Evolutionary conservation across 1,284 basidiomycete genomes (phyloP).

Genomic region (Cystobasidium slooffiae): DNA sequence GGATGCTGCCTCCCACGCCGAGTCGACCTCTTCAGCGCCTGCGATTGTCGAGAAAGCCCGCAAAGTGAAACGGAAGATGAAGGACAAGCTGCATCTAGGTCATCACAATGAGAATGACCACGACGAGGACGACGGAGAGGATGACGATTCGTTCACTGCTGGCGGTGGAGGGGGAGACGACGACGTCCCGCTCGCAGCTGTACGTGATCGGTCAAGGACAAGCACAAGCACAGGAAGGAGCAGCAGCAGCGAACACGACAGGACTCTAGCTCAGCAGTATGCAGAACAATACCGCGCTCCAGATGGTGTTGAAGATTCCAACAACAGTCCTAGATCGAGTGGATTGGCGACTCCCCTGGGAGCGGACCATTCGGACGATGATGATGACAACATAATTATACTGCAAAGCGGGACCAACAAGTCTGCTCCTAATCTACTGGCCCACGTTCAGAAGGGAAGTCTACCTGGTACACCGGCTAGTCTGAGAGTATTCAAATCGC

Average conservation of each 20-base stretch:
- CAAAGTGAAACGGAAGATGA: constrained; percentile 27
- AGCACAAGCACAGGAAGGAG: neutral
- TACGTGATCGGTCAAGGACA: constrained; percentile 31
- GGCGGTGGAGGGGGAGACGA: constrained; percentile 2
- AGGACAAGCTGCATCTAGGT: constrained; percentile 30
- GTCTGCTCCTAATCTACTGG: constrained; percentile 3
- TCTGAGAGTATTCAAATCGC: constrained; percentile 10
- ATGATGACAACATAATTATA: constrained; percentile 28
- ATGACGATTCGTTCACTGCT: neutral
- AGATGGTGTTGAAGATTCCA: neutral
- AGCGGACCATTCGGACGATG: constrained; percentile 17
- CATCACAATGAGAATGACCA: constrained; percentile 9
- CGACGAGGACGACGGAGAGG: constrained; percentile 27
- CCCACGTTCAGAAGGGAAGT: neutral
- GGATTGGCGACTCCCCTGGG: neutral
- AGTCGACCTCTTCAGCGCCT: constrained; percentile 20
- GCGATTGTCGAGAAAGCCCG: constrained; percentile 25
- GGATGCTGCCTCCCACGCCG: constrained; percentile 15
- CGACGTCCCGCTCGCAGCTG: constrained; percentile 21
- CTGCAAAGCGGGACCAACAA: constrained; percentile 10
- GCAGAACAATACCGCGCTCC: constrained; percentile 17
- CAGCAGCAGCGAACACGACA: constrained; percentile 6
- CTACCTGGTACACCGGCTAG: constrained; percentile 27
- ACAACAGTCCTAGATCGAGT: constrained; percentile 7
- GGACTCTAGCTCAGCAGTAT: constrained; percentile 23